phyloP scores from a whole-genome alignment of 2,329 filamentous ascomycete genomes.

The Fusarium hainanense region DNA sequence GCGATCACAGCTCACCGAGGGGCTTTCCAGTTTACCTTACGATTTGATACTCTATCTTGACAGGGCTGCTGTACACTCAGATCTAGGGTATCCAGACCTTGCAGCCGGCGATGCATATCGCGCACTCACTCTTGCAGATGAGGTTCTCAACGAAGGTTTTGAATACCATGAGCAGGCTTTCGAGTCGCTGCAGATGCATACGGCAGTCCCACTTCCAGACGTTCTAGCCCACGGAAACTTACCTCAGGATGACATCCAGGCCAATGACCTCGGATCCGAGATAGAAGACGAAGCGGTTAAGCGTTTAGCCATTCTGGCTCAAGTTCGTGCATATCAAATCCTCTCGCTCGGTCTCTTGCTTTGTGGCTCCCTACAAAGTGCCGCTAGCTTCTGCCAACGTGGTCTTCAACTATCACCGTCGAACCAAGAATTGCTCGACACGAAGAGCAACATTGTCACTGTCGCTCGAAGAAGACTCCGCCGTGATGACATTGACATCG shows the following conservation, averaged over 20 bases:
- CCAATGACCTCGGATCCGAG: slow-evolving; percentile 49
- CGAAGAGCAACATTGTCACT: slow-evolving; percentile 64
- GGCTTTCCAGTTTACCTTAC: slow-evolving; percentile 64
- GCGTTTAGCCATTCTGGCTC: slow-evolving; percentile 60
- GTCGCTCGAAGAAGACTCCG: slow-evolving; percentile 63
- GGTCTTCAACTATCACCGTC: slow-evolving; percentile 66
- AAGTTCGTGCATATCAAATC: slow-evolving; percentile 69
- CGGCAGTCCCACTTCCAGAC: slow-evolving; percentile 53
- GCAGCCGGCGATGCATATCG: slow-evolving; percentile 91
- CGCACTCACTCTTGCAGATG: slow-evolving; percentile 87
- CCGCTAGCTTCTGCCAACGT: slow-evolving; percentile 71
- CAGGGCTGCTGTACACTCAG: slow-evolving; percentile 76
- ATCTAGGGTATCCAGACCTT: slow-evolving; percentile 88
- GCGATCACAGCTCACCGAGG: slow-evolving; percentile 68
- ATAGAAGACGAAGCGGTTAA: slow-evolving; percentile 50
- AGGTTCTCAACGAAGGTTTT: slow-evolving; percentile 79
- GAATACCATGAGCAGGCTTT: slow-evolving; percentile 81
- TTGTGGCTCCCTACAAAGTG: slow-evolving; percentile 75
- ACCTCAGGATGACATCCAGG: slow-evolving; percentile 49
- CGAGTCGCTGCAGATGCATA: slow-evolving; percentile 58
- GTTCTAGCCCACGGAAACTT: slow-evolving; percentile 60
- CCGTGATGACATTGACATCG: slow-evolving; percentile 58
- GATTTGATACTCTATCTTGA: slow-evolving; percentile 74
- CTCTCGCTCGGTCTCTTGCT: slow-evolving; percentile 69
- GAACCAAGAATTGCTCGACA: slow-evolving; percentile 66